Evolutionary conservation across 2,329 filamentous ascomycete genomes (phyloP), one percentile per base, ranked within the genome.

Genomic region (Septoria petroselini): DNA sequence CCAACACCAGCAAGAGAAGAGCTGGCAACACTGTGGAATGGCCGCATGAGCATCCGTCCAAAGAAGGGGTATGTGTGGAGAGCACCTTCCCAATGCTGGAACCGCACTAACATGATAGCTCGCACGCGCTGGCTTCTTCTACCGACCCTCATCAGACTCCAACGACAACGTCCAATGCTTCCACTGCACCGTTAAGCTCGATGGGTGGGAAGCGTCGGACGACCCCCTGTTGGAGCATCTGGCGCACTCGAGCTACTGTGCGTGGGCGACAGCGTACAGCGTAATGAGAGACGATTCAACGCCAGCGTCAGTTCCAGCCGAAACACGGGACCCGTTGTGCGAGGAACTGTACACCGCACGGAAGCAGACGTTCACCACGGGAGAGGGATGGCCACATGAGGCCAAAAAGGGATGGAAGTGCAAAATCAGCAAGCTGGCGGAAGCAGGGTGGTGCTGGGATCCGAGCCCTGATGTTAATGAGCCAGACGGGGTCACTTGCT

Each of bases 361-460:
- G 60, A 83, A 82, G 64, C 82, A 82, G 17, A 98, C 93, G 0
- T 98, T 97, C 70, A 81, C 76, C n/a, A 41, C 55, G 1, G 65
- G 63, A 30, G 80, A 80, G 11, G 77, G 78, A 59, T 98, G 93
- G 93, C 90, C 91, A 0, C 88, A 98, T 62, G 91, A 98, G 58
- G 76, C 76, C 2, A 95, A 93, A 72, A 84, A 84, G 64, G 88
- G 86, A 4, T 95, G 90, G 90, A 83, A 87, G 57, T 94, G 88
- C 73, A 94, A 93, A 69, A 84, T 82, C 0, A 86, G 93, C 60
- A 91, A 94, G 83, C 84, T 97, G 73, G 88, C 88, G 27, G 88
- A 91, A 58, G 88, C 89, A 21, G 93, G 93, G 8, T 98, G 91
- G 91, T 90, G 86, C 65, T 96, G 91, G 70, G 94, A 90, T 18